phyloP scores from a whole-genome alignment of 306 rosid genomes.

The Adenanthera pavonina region DNA sequence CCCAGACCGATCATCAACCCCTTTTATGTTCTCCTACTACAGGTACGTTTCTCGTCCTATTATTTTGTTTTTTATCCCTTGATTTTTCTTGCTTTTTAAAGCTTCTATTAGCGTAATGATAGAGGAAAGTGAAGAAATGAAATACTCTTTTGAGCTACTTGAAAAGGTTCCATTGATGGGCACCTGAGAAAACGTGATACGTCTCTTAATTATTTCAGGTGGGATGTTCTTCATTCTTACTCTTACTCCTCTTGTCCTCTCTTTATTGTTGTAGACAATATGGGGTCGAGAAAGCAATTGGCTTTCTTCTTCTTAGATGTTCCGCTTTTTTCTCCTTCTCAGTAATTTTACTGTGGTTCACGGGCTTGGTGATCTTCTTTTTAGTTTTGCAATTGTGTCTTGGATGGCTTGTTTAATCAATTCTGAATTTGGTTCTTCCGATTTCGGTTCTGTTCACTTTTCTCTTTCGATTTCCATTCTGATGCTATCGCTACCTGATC shows the following conservation, averaged over 20 bases:
- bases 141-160: slow-evolving; percentile 32
- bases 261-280: background rate
- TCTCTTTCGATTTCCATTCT: background rate
- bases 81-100: background rate
- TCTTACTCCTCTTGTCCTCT: background rate
- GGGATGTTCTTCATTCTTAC: slow-evolving; percentile 1
- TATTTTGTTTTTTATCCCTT: background rate
- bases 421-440: slow-evolving; percentile 14
- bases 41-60: slow-evolving; percentile 47
- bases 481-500: background rate
- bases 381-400: background rate
- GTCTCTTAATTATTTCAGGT: slow-evolving; percentile 25
- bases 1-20: slow-evolving; percentile 50
- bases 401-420: background rate
- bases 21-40: slow-evolving; percentile 45
- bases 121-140: slow-evolving; percentile 23
- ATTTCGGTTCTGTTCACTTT: background rate
- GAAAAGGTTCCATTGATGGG: slow-evolving; percentile 38
- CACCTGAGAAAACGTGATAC: slow-evolving; percentile 33
- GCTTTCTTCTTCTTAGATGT: slow-evolving; percentile 12
- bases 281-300: background rate
- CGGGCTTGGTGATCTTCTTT: slow-evolving; percentile 29
- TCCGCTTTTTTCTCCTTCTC: background rate
- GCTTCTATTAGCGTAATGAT: slow-evolving; percentile 15
- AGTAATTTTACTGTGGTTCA: slow-evolving; percentile 5